Evolutionary conservation across 2,329 filamentous ascomycete genomes (phyloP).

Genomic region (Microsporum canis): DNA sequence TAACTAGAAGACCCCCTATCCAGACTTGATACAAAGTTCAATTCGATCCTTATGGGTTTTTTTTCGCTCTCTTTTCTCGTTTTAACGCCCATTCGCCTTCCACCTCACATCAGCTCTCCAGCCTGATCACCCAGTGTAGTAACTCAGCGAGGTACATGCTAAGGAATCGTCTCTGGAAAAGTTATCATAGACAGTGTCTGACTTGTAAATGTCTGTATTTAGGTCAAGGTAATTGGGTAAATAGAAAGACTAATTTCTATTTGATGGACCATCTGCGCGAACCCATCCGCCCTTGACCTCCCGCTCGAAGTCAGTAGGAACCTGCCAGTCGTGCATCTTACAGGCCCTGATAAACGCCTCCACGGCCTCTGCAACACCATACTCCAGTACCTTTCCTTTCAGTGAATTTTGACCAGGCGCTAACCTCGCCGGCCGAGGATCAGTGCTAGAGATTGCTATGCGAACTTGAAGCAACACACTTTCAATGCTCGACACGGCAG

Average conservation of each 20-base stretch:
- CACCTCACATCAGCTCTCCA: too few species aligned
- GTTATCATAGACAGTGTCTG: too few species aligned
- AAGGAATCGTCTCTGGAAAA: too few species aligned
- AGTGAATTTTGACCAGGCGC: conserved; percentile 19
- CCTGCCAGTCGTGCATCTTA: conserved; percentile 56
- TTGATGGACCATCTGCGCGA: not conserved
- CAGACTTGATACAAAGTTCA: not conserved
- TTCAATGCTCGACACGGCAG: conserved; percentile 60
- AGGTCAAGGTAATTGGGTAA: not conserved
- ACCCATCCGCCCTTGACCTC: not conserved
- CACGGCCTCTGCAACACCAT: conserved; percentile 58
- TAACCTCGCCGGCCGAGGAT: conserved; percentile 63
- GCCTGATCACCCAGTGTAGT: too few species aligned
- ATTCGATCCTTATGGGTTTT: not conserved
- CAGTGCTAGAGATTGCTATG: conserved; percentile 57
- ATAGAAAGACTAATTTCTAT: not conserved
- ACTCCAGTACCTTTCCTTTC: conserved; percentile 36
- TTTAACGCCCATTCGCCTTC: not conserved
- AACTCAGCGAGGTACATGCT: too few species aligned
- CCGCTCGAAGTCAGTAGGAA: conserved; percentile 51
- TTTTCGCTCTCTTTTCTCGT: not conserved
- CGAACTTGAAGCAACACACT: conserved; percentile 70
- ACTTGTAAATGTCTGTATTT: too few species aligned
- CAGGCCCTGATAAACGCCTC: conserved; percentile 63
- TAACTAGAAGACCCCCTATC: not conserved